Evolutionary conservation across 345 rosid genomes (phyloP), one percentile per base, ranked within the genome.

Genomic region (Noccaea caerulescens): DNA sequence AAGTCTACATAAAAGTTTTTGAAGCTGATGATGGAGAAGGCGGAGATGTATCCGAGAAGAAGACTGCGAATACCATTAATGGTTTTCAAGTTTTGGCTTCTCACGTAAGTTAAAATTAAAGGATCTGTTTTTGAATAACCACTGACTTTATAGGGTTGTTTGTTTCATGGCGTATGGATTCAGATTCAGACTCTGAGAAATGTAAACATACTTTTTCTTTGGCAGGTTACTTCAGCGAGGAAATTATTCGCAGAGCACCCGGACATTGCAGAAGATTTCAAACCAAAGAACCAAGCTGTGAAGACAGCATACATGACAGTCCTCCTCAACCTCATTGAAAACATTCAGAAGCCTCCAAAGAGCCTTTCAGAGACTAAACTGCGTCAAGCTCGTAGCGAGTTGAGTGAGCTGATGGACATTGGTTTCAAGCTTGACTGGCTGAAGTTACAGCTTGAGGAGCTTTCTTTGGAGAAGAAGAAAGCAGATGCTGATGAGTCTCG

Each of bases 71-170:
- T 10, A 16, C 11, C 58, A 16, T 16, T 16, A 60, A 41, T 0
- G 53, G 53, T 30, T 51, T 33, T 7, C 36, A n/a, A 6, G 37
- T 50, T 60, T 41, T 50, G 12, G 44, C 75, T 60, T 71, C 75
- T 71, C 68, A 71, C 30, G 75, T n/a, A 51, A 60, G 44, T 60
- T 58, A n/a, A 41, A n/a, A n/a, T n/a, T n/a, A n/a, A 23, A 65
- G 36, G 23, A 8, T 50, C n/a, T 57, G 23, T n/a, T 45, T 14
- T 68, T 45, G 0, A 8, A 9, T 49, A 38, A 4, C 44, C 25
- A 38, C 38, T 66, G n/a, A 2, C 42, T 16, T 37, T 54, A 3
- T 10, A 56, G 37, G 57, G 10, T 10, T 27, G 2, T 27, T 27
- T 47, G 57, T 4, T 2, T 63, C 16, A 30, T 61, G 12, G 67